Percentiles rank a stretch among this genome's conserved stretches.
Conservation (phyloP, 108 stramenopile species). For the Skeletonema marinoi region DNA sequence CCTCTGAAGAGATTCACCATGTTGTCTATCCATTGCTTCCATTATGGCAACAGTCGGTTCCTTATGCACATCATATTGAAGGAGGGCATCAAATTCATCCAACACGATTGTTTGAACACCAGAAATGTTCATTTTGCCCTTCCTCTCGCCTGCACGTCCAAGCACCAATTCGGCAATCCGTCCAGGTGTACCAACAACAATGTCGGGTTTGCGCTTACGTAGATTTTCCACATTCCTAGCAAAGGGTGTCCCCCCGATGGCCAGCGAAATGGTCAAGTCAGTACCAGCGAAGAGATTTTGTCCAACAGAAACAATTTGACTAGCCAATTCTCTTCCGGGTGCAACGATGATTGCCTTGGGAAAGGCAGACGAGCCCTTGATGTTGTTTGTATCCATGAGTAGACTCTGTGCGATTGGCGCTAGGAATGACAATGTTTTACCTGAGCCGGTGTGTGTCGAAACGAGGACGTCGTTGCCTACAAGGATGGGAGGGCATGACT, state of each 20-base stretch:
- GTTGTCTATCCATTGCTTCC: conserved; percentile 61
- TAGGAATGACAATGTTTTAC: conserved; percentile 87
- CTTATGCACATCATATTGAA: conserved; percentile 76
- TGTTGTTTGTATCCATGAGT: conserved; percentile 19
- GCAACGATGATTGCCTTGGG: conserved; percentile 74
- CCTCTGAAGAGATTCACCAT: conserved; percentile 56
- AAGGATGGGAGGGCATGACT: conserved; percentile 66
- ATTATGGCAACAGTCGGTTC: conserved; percentile 81
- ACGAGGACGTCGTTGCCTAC: conserved; percentile 72
- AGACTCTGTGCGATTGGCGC: conserved; percentile 70
- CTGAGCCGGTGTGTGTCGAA: conserved; percentile 85
- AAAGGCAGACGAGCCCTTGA: conserved; percentile 15
- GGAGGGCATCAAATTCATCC: conserved; percentile 90
- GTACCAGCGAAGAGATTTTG: conserved; percentile 66
- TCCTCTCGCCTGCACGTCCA: conserved; percentile 77
- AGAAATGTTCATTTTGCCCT: conserved; percentile 69
- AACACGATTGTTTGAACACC: conserved; percentile 69
- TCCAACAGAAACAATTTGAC: conserved; percentile 83
- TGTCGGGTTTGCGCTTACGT: conserved; percentile 73
- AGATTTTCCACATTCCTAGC: conserved; percentile 71
- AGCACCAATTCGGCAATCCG: conserved; percentile 84
- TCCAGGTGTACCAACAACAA: conserved; percentile 88
- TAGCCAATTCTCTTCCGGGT: conserved; percentile 85
- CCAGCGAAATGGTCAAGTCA: conserved; percentile 58
- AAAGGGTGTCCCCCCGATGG: conserved; percentile 87